Evolutionary conservation across 2,329 filamentous ascomycete species (phyloP).

Genomic region (Paecilomyces dactylethromorphus): DNA sequence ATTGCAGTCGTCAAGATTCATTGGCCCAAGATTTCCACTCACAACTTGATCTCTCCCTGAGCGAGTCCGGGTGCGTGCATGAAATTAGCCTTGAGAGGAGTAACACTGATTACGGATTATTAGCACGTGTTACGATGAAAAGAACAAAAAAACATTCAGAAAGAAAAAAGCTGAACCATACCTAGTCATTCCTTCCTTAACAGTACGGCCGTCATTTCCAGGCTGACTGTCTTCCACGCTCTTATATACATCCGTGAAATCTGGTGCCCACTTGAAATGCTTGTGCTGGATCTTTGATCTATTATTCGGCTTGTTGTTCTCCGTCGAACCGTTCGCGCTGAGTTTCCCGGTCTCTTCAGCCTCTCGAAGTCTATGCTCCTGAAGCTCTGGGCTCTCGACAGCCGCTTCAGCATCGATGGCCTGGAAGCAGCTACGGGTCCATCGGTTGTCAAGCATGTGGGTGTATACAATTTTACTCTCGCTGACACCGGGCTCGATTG

Average conservation of each 20-base stretch:
- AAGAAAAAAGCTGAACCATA: slow-evolving; percentile 27
- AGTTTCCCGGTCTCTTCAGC: slow-evolving; percentile 43
- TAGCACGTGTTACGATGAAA: slow-evolving; percentile 5
- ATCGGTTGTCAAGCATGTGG: slow-evolving; percentile 82
- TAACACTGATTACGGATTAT: slow-evolving; percentile 56
- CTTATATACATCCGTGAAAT: slow-evolving; percentile 78
- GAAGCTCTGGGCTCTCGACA: slow-evolving; percentile 54
- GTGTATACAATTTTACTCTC: slow-evolving; percentile 72
- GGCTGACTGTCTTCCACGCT: slow-evolving; percentile 73
- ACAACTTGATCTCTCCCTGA: slow-evolving; percentile 73
- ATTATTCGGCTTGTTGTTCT: slow-evolving; percentile 16
- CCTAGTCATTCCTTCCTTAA: slow-evolving; percentile 83
- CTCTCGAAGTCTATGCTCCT: slow-evolving; percentile 68
- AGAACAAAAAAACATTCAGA: neutral
- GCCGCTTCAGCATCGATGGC: slow-evolving; percentile 62
- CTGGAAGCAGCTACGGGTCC: slow-evolving; percentile 83
- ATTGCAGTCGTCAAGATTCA: neutral
- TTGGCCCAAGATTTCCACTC: slow-evolving; percentile 45
- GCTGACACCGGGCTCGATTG: slow-evolving; percentile 70
- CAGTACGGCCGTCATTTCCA: slow-evolving; percentile 88
- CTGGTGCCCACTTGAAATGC: slow-evolving; percentile 92
- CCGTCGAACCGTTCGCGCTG: slow-evolving; percentile 16
- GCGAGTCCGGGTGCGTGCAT: slow-evolving; percentile 62
- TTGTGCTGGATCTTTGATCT: slow-evolving; percentile 60
- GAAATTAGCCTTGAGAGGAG: slow-evolving; percentile 87